Percentiles rank a stretch among this genome's conserved stretches.
phyloP scores from a whole-genome alignment of 73 alveolate species.

The Symbiodinium pilosum region DNA sequence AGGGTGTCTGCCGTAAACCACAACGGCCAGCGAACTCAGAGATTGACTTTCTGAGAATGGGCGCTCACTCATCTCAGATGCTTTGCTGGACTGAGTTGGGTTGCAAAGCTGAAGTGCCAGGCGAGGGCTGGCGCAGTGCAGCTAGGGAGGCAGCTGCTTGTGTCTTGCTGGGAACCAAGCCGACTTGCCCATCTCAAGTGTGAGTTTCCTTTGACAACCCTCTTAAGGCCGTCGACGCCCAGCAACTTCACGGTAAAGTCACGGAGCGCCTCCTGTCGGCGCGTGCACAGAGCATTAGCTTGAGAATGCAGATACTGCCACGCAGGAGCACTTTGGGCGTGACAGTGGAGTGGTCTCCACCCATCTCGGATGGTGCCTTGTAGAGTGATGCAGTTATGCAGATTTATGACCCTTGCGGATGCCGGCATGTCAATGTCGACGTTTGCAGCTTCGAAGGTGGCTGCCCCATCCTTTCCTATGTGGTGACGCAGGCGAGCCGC shows the following conservation, averaged over 20 bases:
- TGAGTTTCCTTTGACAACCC: no score
- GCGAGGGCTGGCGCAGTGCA: conserved; percentile 81
- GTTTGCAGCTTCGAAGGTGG: conserved; percentile 55
- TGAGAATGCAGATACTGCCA: no score
- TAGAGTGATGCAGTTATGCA: background rate
- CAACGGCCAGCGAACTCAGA: conserved; percentile 1
- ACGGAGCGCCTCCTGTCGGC: background rate
- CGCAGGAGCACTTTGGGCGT: conserved; percentile 56
- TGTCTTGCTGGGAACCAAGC: conserved; percentile 8
- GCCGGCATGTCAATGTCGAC: background rate
- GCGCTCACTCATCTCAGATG: no score
- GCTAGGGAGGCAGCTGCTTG: conserved; percentile 85
- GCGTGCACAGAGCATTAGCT: no score
- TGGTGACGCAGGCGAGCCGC: conserved; percentile 64
- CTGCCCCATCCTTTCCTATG: conserved; percentile 45
- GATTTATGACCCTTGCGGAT: background rate
- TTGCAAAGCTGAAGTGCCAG: background rate
- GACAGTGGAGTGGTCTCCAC: conserved; percentile 56
- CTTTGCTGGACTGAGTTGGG: no score
- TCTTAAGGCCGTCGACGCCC: conserved; percentile 77
- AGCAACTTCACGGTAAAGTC: conserved; percentile 55
- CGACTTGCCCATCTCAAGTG: background rate
- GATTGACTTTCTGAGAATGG: no score
- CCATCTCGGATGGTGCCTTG: conserved; percentile 45
- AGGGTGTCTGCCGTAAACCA: conserved; percentile 80